These are phyloP conservation scores for Rhizopogon salebrosus DNA, from an alignment of 768 basidiomycete species.

Conservation along the genomic window DNA sequence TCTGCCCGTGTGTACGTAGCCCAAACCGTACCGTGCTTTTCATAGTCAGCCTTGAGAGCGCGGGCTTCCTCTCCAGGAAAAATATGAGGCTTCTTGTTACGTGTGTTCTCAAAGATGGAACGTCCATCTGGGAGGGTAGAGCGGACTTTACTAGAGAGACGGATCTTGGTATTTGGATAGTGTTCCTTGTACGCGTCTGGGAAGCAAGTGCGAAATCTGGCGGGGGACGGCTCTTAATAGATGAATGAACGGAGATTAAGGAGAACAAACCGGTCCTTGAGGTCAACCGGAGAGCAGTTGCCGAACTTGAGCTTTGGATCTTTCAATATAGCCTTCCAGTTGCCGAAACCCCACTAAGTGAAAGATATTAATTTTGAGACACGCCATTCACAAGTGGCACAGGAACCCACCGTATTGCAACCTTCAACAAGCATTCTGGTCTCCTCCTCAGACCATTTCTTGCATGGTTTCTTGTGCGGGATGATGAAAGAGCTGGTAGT, in stretches of 20 bases:
- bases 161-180: conserved; percentile 88
- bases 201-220: conserved; percentile 85
- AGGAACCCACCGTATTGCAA: conserved; percentile 68
- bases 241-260: not conserved
- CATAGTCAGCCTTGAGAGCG: conserved; percentile 80
- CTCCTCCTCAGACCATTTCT: conserved; percentile 83
- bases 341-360: conserved; percentile 79
- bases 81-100: conserved; percentile 79
- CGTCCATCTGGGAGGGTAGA: conserved; percentile 81
- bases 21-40: conserved; percentile 87
- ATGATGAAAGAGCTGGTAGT: conserved; percentile 22
- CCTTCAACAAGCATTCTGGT: conserved; percentile 86
- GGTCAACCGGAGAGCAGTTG: conserved; percentile 83
- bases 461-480: conserved; percentile 70
- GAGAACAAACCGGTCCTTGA: conserved; percentile 74
- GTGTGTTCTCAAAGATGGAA: conserved; percentile 80
- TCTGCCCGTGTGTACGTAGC: conserved; percentile 51
- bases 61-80: conserved; percentile 84
- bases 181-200: conserved; percentile 88
- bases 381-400: not conserved
- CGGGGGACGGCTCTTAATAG: not conserved
- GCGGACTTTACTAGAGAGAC: conserved; percentile 77
- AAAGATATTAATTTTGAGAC: conserved; percentile 1
- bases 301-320: conserved; percentile 76
- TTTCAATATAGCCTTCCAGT: conserved; percentile 88